Conservation (phyloP, 2,329 filamentous ascomycete genomes). For the Pochonia chlamydosporia region DNA sequence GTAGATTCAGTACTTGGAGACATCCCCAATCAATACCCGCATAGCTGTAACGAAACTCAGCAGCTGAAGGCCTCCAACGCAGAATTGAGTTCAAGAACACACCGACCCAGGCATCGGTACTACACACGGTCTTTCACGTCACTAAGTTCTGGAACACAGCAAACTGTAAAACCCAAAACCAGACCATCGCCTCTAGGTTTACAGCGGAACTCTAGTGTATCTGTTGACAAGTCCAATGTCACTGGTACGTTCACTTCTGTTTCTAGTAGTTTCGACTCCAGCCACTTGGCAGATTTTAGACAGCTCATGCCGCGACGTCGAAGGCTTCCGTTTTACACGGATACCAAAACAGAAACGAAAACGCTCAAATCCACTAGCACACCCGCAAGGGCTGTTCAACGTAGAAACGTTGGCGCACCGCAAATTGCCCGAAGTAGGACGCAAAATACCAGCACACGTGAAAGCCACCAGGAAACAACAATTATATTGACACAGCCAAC, state of each 20-base stretch:
- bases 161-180: background rate
- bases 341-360: background rate
- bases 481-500: slow-evolving; percentile 20
- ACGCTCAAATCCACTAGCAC: background rate
- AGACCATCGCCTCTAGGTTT: background rate
- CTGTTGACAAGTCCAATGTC: too few species aligned
- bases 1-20: slow-evolving; percentile 22
- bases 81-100: background rate
- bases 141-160: background rate
- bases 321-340: slow-evolving; percentile 20
- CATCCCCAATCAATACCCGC: slow-evolving; percentile 10
- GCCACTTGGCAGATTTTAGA: slow-evolving; percentile 15
- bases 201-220: background rate
- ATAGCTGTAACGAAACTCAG: background rate
- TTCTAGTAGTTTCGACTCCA: background rate
- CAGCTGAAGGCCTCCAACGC: background rate
- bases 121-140: slow-evolving; percentile 8
- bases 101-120: slow-evolving; percentile 2
- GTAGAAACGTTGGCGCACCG: background rate
- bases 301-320: slow-evolving; percentile 24
- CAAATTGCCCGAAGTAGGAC: background rate
- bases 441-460: background rate
- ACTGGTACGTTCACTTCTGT: background rate
- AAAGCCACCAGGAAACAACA: slow-evolving; percentile 1
- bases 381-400: background rate